Evolutionary conservation across 345 rosid genomes (phyloP).

Genomic region (Sisymbrium altissimum): DNA sequence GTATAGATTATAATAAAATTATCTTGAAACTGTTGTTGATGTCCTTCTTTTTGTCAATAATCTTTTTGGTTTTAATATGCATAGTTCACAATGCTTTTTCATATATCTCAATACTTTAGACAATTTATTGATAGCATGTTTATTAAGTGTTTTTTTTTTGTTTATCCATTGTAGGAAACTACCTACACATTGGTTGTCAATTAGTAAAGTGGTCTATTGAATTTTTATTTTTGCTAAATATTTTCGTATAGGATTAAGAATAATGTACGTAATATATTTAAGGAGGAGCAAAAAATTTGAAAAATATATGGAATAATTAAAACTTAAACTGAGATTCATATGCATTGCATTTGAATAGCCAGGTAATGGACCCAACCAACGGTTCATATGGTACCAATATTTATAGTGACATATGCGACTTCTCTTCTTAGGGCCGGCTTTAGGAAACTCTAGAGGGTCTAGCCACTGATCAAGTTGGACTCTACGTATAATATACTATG

Average conservation of each 20-base stretch:
- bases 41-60: neutral
- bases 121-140: neutral
- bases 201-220: neutral
- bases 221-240: neutral
- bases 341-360: neutral
- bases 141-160: neutral
- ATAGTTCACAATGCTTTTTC: neutral
- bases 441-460: neutral
- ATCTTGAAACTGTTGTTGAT: neutral
- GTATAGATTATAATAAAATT: neutral
- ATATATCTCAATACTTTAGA: neutral
- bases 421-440: constrained; percentile 1
- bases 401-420: constrained; percentile 9
- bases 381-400: neutral
- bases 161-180: neutral
- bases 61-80: neutral
- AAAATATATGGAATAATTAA: neutral
- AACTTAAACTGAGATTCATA: neutral
- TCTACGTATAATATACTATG: no score
- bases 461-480: neutral
- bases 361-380: neutral
- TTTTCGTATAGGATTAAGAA: neutral
- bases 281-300: neutral
- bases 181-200: no score
- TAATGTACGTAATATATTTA: neutral